Evolutionary conservation across 1,139 yeast genomes (phyloP).

Genomic region (Pneumocystis carinii): DNA sequence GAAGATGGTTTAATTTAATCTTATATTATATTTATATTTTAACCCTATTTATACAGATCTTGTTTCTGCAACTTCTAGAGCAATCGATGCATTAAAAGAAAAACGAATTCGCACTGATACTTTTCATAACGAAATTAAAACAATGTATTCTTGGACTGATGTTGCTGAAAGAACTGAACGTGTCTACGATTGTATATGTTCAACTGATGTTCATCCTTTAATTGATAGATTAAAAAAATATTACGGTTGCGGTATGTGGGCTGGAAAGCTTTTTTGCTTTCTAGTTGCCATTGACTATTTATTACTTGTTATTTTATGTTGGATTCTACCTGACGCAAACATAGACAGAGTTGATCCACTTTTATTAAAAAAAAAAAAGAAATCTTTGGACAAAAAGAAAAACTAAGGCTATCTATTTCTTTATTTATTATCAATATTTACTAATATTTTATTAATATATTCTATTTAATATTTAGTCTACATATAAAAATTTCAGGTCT

Average conservation of each 20-base stretch:
- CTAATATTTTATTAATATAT: background rate
- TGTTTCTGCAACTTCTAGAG: constrained; percentile 15
- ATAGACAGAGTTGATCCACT: background rate
- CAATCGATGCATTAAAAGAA: constrained; percentile 14
- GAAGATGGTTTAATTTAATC: constrained; percentile 53
- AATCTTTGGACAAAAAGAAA: background rate
- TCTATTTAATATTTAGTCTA: background rate
- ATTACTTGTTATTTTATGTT: constrained; percentile 47
- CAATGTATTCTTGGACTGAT: constrained; percentile 87
- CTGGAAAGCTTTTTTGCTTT: constrained; percentile 65
- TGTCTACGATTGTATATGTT: constrained; percentile 52
- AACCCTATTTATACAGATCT: constrained; percentile 8
- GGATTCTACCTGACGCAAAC: constrained; percentile 18
- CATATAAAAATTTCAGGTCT: background rate
- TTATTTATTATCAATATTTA: background rate
- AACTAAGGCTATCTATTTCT: background rate
- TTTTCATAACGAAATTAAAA: constrained; percentile 63
- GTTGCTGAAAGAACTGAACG: constrained; percentile 74
- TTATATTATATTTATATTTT: constrained; percentile 13
- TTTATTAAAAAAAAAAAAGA: background rate
- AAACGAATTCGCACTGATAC: constrained; percentile 51
- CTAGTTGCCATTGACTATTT: constrained; percentile 69
- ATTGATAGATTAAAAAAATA: constrained; percentile 41
- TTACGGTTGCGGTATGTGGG: constrained; percentile 67
- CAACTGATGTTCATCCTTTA: constrained; percentile 35